phyloP scores from a whole-genome alignment of 495 filamentous ascomycete genomes.

The Aspergillus nanangensis region DNA sequence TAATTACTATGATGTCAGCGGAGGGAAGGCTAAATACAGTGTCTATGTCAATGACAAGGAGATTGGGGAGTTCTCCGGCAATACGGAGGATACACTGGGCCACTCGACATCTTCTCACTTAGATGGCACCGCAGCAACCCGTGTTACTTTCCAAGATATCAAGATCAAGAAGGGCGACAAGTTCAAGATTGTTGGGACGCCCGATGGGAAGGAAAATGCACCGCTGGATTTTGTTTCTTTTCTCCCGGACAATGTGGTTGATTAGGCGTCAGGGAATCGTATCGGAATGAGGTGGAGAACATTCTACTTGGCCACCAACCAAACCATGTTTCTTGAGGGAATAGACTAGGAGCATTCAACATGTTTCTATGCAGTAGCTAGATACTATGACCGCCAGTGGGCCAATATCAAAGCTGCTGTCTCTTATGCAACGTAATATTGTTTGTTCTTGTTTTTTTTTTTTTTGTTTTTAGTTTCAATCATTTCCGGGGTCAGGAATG shows the following conservation, averaged over 20 bases:
- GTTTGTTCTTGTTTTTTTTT: too few species aligned
- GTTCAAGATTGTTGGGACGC: slow-evolving; percentile 54
- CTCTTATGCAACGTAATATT: too few species aligned
- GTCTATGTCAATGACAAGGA: slow-evolving; percentile 46
- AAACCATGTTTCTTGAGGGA: too few species aligned
- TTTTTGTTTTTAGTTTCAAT: too few species aligned
- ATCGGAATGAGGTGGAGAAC: too few species aligned
- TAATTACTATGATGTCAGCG: slow-evolving; percentile 60
- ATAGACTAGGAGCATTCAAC: too few species aligned
- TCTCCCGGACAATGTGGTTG: slow-evolving; percentile 54
- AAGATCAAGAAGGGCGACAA: slow-evolving; percentile 48
- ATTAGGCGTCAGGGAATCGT: too few species aligned
- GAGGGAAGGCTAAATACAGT: slow-evolving; percentile 50
- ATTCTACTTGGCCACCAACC: too few species aligned
- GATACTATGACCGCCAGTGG: too few species aligned
- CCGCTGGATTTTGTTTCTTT: slow-evolving; percentile 64
- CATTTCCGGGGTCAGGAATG: too few species aligned
- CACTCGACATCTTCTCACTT: slow-evolving; percentile 51
- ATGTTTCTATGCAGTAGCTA: too few species aligned
- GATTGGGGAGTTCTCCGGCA: slow-evolving; percentile 54
- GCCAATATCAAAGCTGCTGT: too few species aligned
- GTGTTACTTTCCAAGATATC: slow-evolving; percentile 53
- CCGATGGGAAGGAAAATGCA: slow-evolving; percentile 57
- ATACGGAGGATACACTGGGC: slow-evolving; percentile 52
- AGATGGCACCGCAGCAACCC: slow-evolving; percentile 59